A percentile compares a stretch with the other conserved stretches of the same genome.
These are phyloP conservation scores for Yarrowia deformans DNA, from an alignment of 805 yeast species.

Conservation along the genomic window DNA sequence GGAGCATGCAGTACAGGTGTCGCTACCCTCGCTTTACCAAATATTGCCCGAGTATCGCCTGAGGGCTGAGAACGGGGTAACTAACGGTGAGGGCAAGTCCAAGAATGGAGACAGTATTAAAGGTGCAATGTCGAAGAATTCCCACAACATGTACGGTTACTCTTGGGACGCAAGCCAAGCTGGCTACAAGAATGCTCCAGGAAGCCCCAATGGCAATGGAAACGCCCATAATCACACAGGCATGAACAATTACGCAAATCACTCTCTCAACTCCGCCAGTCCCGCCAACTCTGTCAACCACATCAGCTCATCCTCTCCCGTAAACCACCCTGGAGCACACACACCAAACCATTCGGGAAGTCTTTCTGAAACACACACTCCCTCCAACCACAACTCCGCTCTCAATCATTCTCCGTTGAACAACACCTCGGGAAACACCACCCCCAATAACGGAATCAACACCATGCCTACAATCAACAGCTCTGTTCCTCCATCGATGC, in stretches of 20 bases:
- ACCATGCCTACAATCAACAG: conserved; percentile 34
- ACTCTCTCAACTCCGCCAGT: conserved; percentile 1
- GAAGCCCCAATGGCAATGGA: conserved; percentile 27
- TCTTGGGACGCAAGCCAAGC: conserved; percentile 30
- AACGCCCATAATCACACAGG: conserved; percentile 19
- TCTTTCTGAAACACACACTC: conserved; percentile 18
- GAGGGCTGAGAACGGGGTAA: conserved; percentile 38
- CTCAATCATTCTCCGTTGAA: conserved; percentile 31
- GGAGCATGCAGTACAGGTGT: conserved; percentile 36
- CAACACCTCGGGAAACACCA: conserved; percentile 26
- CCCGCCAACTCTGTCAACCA: conserved; percentile 19
- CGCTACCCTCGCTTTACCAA: conserved; percentile 37
- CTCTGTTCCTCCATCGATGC: conserved; percentile 37
- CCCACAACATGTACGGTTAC: conserved; percentile 36
- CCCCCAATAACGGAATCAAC: conserved; percentile 28
- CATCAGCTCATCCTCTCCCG: conserved; percentile 4
- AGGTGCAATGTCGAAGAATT: conserved; percentile 37
- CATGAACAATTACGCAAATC: conserved; percentile 19
- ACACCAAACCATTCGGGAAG: conserved; percentile 1
- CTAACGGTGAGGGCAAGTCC: conserved; percentile 38
- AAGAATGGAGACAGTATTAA: conserved; percentile 35
- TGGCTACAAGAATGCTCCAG: conserved; percentile 31
- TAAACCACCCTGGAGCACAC: conserved; percentile 11
- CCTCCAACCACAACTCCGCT: conserved; percentile 15
- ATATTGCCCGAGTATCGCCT: conserved; percentile 39